Percentiles rank a stretch among this genome's conserved stretches.
These are phyloP conservation scores for Saraca asoca DNA, from an alignment of 331 rosid species.

Conservation along the genomic window DNA sequence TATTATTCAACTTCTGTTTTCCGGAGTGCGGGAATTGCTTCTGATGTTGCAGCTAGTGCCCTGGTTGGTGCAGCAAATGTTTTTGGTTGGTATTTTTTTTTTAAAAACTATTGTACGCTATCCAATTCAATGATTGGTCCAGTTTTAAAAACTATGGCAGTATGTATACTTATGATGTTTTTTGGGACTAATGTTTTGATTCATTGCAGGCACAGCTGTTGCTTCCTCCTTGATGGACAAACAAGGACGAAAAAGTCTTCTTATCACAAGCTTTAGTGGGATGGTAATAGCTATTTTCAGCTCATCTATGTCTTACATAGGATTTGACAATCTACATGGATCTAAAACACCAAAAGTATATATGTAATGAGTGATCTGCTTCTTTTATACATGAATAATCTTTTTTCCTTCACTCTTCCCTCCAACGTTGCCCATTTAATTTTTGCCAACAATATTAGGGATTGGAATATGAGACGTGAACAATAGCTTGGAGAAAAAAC, in stretches of 20 bases:
- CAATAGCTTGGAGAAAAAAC: no score
- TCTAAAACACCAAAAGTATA: slow-evolving; percentile 15
- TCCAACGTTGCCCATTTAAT: no score
- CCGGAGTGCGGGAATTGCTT: slow-evolving; percentile 92
- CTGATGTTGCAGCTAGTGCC: slow-evolving; percentile 99
- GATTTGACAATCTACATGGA: not conserved
- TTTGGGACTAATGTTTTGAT: slow-evolving; percentile 28
- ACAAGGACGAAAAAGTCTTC: slow-evolving; percentile 94
- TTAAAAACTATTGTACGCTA: not conserved
- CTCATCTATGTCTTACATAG: not conserved
- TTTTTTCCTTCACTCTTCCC: not conserved
- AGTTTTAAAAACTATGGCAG: no score
- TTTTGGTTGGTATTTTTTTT: slow-evolving; percentile 62
- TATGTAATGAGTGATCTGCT: slow-evolving; percentile 1
- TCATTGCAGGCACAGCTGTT: slow-evolving; percentile 73
- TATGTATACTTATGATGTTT: slow-evolving; percentile 11
- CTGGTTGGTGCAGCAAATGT: slow-evolving; percentile 95
- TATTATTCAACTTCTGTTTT: slow-evolving; percentile 95
- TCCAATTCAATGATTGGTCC: no score
- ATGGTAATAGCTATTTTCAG: slow-evolving; percentile 62
- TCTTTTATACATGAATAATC: not conserved
- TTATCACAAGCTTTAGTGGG: slow-evolving; percentile 82
- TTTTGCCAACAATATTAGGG: not conserved
- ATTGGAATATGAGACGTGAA: not conserved
- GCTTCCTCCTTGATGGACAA: slow-evolving; percentile 96